These are phyloP conservation scores for Proliferodiscus dingleyae DNA, from an alignment of 2,329 filamentous ascomycete genomes.

Conservation along the genomic window DNA sequence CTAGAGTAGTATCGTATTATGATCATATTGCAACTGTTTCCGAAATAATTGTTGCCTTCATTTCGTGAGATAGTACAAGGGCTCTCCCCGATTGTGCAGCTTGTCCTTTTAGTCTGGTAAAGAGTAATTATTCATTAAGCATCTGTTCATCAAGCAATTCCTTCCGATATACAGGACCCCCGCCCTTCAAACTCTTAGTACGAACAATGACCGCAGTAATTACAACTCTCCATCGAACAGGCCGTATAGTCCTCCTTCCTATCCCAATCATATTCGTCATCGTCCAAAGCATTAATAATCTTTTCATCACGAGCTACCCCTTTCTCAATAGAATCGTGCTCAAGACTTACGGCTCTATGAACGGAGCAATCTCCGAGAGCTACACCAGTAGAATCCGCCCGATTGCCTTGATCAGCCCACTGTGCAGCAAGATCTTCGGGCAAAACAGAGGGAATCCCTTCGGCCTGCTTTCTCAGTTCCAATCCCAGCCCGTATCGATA, in stretches of 20 bases:
- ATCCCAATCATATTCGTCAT: constrained; percentile 12
- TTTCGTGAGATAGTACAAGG: too few species aligned
- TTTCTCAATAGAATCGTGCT: constrained; percentile 8
- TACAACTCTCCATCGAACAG: constrained; percentile 33
- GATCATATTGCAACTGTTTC: too few species aligned
- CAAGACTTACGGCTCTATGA: constrained; percentile 11
- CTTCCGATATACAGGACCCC: constrained; percentile 1
- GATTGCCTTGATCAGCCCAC: constrained; percentile 9
- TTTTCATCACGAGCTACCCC: constrained; percentile 4
- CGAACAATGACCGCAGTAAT: constrained; percentile 35
- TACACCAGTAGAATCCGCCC: constrained; percentile 7
- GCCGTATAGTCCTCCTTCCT: constrained; percentile 33
- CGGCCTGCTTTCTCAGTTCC: constrained; percentile 33
- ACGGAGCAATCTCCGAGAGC: constrained; percentile 17
- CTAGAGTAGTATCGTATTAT: too few species aligned
- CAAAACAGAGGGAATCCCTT: constrained; percentile 21
- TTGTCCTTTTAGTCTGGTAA: too few species aligned
- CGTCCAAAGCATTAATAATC: constrained; percentile 6
- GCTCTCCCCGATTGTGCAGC: too few species aligned
- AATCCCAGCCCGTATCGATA: constrained; percentile 28
- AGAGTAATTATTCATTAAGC: not conserved
- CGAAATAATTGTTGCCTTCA: too few species aligned
- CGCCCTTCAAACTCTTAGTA: constrained; percentile 13
- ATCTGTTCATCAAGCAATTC: not conserved
- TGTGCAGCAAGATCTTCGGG: constrained; percentile 10